These are phyloP conservation scores for Saturnispora gosingensis DNA, from an alignment of 805 yeast species.

Conservation along the genomic window DNA sequence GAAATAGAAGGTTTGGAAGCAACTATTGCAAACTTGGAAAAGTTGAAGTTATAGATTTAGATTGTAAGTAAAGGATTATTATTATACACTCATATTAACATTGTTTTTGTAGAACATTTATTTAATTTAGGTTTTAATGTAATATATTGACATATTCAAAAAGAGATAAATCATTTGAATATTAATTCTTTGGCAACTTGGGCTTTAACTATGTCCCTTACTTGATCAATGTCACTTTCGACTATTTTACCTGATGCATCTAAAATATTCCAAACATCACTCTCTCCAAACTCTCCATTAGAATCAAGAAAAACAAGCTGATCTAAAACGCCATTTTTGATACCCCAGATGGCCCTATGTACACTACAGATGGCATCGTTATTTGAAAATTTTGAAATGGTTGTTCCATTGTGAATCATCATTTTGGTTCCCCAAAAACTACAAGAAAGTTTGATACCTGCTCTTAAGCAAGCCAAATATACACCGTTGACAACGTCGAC, in stretches of 20 bases:
- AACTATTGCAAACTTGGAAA: constrained; percentile 77
- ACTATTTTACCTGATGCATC: constrained; percentile 42
- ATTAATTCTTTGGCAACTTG: background rate
- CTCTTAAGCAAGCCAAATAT: constrained; percentile 67
- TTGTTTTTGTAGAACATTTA: background rate
- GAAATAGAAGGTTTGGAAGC: constrained; percentile 86
- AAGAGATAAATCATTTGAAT: background rate
- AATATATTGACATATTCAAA: background rate
- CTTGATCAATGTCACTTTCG: constrained; percentile 16
- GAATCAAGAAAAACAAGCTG: constrained; percentile 65
- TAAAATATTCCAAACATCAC: constrained; percentile 43
- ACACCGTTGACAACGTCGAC: constrained; percentile 66
- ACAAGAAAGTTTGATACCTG: constrained; percentile 61
- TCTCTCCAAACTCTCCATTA: constrained; percentile 56
- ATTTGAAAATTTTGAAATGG: background rate
- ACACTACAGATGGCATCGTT: background rate
- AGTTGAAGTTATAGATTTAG: constrained; percentile 45
- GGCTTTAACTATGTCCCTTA: background rate
- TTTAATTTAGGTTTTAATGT: background rate
- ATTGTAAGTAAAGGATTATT: background rate
- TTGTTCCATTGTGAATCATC: background rate
- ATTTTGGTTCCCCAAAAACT: constrained; percentile 45
- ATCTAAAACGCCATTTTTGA: constrained; percentile 25
- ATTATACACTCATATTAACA: background rate
- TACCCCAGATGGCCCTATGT: constrained; percentile 3